Evolutionary conservation across 805 yeast species (phyloP), one percentile per base, ranked within the genome.

Genomic region (Yamadazyma akitaensis): DNA sequence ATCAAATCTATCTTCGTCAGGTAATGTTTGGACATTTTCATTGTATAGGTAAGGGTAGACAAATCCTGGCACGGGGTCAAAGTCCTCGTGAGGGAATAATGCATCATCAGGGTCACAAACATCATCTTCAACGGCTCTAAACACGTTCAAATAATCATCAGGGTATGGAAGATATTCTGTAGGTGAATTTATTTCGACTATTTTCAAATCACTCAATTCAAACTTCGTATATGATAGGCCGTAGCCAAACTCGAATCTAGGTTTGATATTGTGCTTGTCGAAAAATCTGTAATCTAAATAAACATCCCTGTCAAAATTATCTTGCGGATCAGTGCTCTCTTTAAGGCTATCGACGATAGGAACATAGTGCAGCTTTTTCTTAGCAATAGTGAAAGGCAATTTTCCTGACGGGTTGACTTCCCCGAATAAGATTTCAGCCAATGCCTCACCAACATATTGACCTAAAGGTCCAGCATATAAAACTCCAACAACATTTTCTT

Each of bases 361-460:
- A 21, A 75, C 77, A 51, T 81, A 70, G 45, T 68, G 72, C 59
- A 58, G 71, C 30, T 63, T 65, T 50, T 76, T 74, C 55, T 72
- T 75, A 11, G 87, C 84, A 51, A 82, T 72, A 3, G 87, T 80
- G 56, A 81, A 81, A 1, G 88, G 85, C 31, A 82, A 66, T 49
- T 76, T 72, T 5, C 87, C 88, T 32, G 84, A 77, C 8, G 87
- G 86, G 50, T 76, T 76, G n/a, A 65, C 69, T 32, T 77, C 82
- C 0, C 88, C 87, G 60, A 78, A 82, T 16, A 82, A 56, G 0
- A 80, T 72, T 35, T 80, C 82, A 2, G 83, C 79, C 21, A 81
- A 60, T 1, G 85, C 84, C 42, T 72, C 67, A 1, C 86, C 88
- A 35, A 73, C 70, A 56, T 65, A 73, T 52, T 72, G 76, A n/a